Base-by-base conservation (phyloP, 805 yeast species). In the Saccharomycopsis synnaedendra region DNA sequence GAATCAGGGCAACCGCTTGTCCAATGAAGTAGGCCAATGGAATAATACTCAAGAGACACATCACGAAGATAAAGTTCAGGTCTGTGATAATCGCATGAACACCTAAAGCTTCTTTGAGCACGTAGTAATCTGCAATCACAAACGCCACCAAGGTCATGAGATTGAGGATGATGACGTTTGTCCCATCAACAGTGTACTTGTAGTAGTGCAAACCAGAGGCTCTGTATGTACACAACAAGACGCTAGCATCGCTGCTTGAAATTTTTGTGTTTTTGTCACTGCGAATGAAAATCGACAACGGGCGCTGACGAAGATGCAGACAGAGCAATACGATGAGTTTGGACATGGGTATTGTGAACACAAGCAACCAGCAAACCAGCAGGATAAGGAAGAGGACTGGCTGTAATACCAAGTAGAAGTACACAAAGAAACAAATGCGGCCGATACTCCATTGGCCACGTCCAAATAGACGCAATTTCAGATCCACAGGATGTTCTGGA, bases 1-100 rank as follows among this genome's bases (percentile, higher is more conserved):
- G 85, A 50, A 93, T 93, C 2, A 97, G 89, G 0, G 98, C 98
- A n/a, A 93, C 98, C 4, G 97, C 97, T 64, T 90, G 97, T 3
- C 98, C 98, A 57, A 93, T 89, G 65, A 88, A 93, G 61, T 93
- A 90, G 0, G 98, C 97, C 55, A 93, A 69, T 5, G 98, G 98
- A 36, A 93, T 76, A 50, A 93, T 86, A 1, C 96, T 85, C 43
- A 84, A 70, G 49, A 93, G 66, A 61, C 96, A 84, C 11, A 87
- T 65, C 41, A 77, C 69, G 58, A 93, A 93, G 41, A 87, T 74
- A 28, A 80, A 64, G 0, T 80, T 70, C 19, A 88, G 76, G 57
- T 80, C 69, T 1, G 90, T 80, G 47, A 78, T 56, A 57, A 76
- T 62, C 1, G 62, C 45, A 9, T 68, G 64, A 11, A 65, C 41